Evolutionary conservation across 192 early-diverging fungal species (phyloP).

Genomic region (Helicostylum pulchrum): DNA sequence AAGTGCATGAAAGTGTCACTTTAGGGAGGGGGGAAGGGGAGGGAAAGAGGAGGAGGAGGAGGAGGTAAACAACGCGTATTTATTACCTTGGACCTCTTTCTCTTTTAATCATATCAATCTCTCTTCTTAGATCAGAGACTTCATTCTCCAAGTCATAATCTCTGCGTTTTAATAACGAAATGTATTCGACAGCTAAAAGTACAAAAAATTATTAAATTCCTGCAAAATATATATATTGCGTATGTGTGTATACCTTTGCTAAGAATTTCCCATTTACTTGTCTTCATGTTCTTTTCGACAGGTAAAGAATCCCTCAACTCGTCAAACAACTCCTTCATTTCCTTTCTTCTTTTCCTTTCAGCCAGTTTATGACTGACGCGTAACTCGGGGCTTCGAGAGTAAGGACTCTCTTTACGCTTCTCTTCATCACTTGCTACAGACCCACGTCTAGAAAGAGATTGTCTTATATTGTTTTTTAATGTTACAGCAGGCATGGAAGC

Average conservation of each 20-base stretch:
- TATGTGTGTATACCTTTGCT: conserved; percentile 63
- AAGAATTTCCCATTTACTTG: conserved; percentile 89
- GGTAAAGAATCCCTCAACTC: conserved; percentile 77
- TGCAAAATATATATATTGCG: not conserved
- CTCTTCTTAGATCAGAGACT: conserved; percentile 42
- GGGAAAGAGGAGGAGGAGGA: too few relatives aligned
- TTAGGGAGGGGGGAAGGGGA: too few relatives aligned
- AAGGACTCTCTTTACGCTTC: conserved; percentile 47
- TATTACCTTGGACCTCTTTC: conserved; percentile 1
- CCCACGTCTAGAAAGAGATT: not conserved
- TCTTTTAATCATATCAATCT: conserved; percentile 30
- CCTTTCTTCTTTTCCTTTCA: conserved; percentile 81
- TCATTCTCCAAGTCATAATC: conserved; percentile 50
- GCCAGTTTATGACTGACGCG: conserved; percentile 85
- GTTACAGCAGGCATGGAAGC: conserved; percentile 35
- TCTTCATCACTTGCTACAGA: conserved; percentile 10
- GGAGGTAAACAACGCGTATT: too few relatives aligned
- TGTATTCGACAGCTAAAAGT: conserved; percentile 53
- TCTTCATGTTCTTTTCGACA: conserved; percentile 73
- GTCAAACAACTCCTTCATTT: conserved; percentile 94
- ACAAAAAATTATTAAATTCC: conserved; percentile 8
- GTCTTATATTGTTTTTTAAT: not conserved
- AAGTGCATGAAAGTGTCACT: too few relatives aligned
- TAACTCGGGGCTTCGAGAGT: conserved; percentile 71
- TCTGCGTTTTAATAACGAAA: conserved; percentile 43